These are phyloP conservation scores for Erysiphe pulchra DNA, from an alignment of 2,329 filamentous ascomycete species.

Conservation along the genomic window DNA sequence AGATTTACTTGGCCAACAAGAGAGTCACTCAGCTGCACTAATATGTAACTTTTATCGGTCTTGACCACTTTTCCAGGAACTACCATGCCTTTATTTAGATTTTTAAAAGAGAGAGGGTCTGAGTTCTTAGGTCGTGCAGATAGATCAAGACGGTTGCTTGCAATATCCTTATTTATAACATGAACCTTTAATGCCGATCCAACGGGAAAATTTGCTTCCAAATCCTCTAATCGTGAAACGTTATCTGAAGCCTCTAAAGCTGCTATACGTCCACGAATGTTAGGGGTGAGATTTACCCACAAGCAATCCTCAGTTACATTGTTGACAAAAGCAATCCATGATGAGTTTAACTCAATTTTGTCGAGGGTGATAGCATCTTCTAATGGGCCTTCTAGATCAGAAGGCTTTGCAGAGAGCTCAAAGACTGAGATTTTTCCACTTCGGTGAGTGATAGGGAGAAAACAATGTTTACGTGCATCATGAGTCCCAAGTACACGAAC, in stretches of 20 bases:
- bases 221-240: conserved; percentile 47
- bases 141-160: conserved; percentile 56
- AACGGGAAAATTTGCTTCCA: conserved; percentile 59
- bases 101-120: conserved; percentile 36
- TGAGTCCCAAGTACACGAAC: conserved; percentile 70
- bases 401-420: conserved; percentile 63
- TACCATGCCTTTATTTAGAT: conserved; percentile 54
- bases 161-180: conserved; percentile 47
- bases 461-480: conserved; percentile 71
- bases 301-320: conserved; percentile 57
- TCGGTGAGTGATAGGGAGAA: conserved; percentile 74
- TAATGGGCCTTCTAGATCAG: conserved; percentile 23
- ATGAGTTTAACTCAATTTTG: conserved; percentile 44
- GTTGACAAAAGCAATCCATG: conserved; percentile 68
- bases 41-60: conserved; percentile 55
- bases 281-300: conserved; percentile 80
- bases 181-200: conserved; percentile 70
- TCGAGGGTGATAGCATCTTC: conserved; percentile 42
- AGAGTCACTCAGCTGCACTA: conserved; percentile 61
- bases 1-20: conserved; percentile 61
- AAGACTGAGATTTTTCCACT: conserved; percentile 54
- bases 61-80: conserved; percentile 67
- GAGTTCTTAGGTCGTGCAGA: conserved; percentile 38
- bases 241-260: conserved; percentile 74
- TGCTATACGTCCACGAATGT: conserved; percentile 60